Conservation (phyloP, 2,329 filamentous ascomycete species). For the Neophaeococcomyces aloes region DNA sequence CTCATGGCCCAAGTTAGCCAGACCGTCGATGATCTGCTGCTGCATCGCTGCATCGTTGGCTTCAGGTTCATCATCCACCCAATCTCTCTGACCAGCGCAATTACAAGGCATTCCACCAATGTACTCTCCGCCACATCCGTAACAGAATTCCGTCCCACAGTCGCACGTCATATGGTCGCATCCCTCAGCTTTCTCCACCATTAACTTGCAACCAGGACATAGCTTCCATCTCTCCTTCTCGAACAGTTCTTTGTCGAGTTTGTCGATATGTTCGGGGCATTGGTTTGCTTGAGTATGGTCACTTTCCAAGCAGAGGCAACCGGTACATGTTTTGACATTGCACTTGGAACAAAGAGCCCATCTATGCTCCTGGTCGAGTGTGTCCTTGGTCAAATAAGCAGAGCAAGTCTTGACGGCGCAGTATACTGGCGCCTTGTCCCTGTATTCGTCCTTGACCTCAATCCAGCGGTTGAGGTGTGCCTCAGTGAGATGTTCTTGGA, state of each 20-base stretch:
- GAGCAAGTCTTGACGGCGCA: not conserved
- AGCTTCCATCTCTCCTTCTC: conserved; percentile 13
- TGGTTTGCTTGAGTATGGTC: not conserved
- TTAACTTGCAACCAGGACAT: conserved; percentile 14
- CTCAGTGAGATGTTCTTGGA: not conserved
- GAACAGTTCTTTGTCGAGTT: conserved; percentile 5
- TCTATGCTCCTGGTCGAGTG: not conserved
- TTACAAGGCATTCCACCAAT: conserved; percentile 5
- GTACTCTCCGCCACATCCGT: conserved; percentile 9
- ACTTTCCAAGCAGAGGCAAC: not conserved
- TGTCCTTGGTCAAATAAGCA: not conserved
- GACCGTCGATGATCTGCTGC: not conserved
- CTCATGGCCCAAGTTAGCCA: no score
- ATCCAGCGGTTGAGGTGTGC: not conserved
- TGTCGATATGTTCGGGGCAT: not conserved
- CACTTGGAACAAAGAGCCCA: not conserved
- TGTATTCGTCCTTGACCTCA: not conserved
- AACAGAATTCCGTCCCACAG: conserved; percentile 17
- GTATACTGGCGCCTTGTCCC: not conserved
- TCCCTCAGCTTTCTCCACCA: conserved; percentile 16
- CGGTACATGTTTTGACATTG: not conserved
- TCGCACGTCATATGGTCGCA: conserved; percentile 17
- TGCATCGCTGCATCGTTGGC: not conserved
- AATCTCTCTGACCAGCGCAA: not conserved
- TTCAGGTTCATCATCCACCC: not conserved